Evolutionary conservation across 2,329 filamentous ascomycete species (phyloP).

Genomic region (Sclerotinia borealis): DNA sequence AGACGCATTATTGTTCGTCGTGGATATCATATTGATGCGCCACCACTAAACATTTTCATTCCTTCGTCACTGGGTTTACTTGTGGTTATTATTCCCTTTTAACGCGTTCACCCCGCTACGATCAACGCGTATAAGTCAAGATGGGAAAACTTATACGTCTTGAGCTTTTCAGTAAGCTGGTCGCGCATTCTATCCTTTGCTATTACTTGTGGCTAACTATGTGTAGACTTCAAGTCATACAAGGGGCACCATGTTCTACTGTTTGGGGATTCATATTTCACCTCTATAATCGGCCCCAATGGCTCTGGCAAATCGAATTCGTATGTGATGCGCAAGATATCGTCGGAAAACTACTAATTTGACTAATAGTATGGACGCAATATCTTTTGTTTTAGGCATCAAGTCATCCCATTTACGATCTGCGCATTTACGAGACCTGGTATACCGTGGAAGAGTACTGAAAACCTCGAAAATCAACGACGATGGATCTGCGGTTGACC

Average conservation of each 20-base stretch:
- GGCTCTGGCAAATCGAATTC: conserved; percentile 99
- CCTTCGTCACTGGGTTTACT: background rate
- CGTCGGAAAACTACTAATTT: conserved; percentile 22
- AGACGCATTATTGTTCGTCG: background rate
- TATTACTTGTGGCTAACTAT: conserved; percentile 16
- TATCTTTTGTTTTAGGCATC: conserved; percentile 97
- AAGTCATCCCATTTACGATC: conserved; percentile 98
- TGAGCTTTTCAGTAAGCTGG: conserved; percentile 77
- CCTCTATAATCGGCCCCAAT: conserved; percentile 98
- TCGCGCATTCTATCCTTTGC: conserved; percentile 8
- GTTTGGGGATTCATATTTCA: conserved; percentile 98
- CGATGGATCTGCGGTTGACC: conserved; percentile 59
- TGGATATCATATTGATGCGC: background rate
- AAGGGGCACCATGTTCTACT: conserved; percentile 91
- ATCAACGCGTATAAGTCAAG: conserved; percentile 36
- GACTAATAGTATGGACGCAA: conserved; percentile 83
- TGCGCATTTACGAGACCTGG: conserved; percentile 84
- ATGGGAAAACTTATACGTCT: conserved; percentile 97
- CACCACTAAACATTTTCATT: background rate
- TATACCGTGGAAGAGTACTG: conserved; percentile 91
- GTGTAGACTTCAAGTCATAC: conserved; percentile 95
- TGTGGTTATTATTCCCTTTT: conserved; percentile 1
- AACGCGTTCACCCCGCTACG: conserved; percentile 23
- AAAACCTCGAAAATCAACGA: conserved; percentile 90
- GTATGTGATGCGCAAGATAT: conserved; percentile 49